Base-by-base conservation (phyloP, 73 alveolate genomes). In the Blepharisma japonicum region DNA sequence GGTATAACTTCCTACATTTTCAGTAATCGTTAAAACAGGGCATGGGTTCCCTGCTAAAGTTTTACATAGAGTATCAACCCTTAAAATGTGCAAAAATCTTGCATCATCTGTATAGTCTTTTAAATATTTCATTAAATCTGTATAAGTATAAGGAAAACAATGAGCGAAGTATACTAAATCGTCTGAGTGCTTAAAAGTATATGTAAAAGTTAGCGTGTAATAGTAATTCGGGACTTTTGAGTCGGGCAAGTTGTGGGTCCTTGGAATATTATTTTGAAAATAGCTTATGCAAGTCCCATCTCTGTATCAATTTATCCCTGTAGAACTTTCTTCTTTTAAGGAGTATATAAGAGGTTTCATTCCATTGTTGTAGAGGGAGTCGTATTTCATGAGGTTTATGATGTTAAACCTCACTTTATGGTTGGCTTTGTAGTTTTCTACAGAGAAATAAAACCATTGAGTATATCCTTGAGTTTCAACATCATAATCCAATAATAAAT, bases 151-250 rank as follows among this genome's bases (percentile, higher is more conserved):
- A 6, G 99, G 99, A 80, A 92, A 90, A 82, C 98, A 90, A 83
- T 94, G 90, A 18, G 99, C 99, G 78, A 96, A 96, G 82, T 83
- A 94, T 5, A 96, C 98, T 55, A 89, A 92, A 81, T 96, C 99
- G 76, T 96, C 86, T 71, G 90, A 94, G 71, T 85, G 84, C 76
- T 87, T 78, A 50, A 90, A 94, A 66, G 93, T 90, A 78, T 92
- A 92, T 49, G 92, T 56, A 83, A 96, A 96, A 11, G 98, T 83
- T 39, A 94, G 88, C 6, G 99, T 92, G 82, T 92, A 94, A 76
- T 77, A 92, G 53, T 89, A 78, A 68, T 91, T 84, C 46, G 77
- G 68, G 23, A 81, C 71, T 68, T 80, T 49, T 18, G 49, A 72
- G 66, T 93, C 81, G 21, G 77, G 68, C 39, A 81, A 71, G 78